Evolutionary conservation across 1,284 basidiomycete species (phyloP).

Genomic region (Cryptococcus sp.): DNA sequence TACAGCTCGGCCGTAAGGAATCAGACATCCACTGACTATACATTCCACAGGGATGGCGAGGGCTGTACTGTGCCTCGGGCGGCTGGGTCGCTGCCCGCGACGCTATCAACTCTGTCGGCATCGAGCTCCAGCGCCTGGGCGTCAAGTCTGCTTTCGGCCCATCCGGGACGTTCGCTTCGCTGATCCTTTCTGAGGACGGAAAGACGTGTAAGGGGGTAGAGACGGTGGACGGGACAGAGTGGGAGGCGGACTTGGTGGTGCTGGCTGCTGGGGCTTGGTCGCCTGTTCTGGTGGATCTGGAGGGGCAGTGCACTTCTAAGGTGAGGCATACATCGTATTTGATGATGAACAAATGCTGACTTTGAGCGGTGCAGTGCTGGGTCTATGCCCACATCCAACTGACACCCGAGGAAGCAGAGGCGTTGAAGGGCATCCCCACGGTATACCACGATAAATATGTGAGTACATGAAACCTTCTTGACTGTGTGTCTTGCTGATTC

Average conservation of each 20-base stretch:
- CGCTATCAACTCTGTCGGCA: conserved; percentile 41
- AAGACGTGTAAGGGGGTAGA: conserved; percentile 33
- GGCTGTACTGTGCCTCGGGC: conserved; percentile 27
- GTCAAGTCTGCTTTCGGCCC: conserved; percentile 39
- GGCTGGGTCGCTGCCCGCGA: conserved; percentile 47
- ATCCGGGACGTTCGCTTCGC: conserved; percentile 35
- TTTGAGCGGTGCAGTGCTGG: conserved; percentile 28
- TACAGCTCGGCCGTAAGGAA: not conserved
- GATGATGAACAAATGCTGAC: not conserved
- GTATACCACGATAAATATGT: conserved; percentile 31
- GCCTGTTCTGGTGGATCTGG: conserved; percentile 41
- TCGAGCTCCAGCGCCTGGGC: conserved; percentile 30
- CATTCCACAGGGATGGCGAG: conserved; percentile 32
- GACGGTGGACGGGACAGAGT: conserved; percentile 36
- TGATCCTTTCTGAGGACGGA: conserved; percentile 23
- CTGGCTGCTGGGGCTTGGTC: conserved; percentile 49
- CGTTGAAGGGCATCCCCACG: conserved; percentile 28
- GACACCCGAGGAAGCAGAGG: conserved; percentile 37
- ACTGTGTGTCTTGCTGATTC: no score
- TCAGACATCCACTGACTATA: not conserved
- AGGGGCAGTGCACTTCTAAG: conserved; percentile 47
- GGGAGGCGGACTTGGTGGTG: conserved; percentile 41
- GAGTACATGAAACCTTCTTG: no score
- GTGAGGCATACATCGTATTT: conserved; percentile 14
- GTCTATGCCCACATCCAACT: conserved; percentile 46